phyloP scores from a whole-genome alignment of 1,284 basidiomycete genomes.

The Ustilago bromivora region DNA sequence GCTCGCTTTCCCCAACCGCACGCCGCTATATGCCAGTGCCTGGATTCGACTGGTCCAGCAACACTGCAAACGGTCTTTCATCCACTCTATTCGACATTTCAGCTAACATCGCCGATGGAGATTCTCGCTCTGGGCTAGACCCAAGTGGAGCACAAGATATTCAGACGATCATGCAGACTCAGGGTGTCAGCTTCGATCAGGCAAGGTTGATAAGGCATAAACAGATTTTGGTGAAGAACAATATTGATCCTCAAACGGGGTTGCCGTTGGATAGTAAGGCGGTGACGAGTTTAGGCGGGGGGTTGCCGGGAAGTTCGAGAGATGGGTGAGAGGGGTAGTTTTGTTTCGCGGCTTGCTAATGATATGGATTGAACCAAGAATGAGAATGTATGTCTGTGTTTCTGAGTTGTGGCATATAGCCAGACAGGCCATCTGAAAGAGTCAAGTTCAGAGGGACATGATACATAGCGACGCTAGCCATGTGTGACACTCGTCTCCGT shows the following conservation, averaged over 20 bases:
- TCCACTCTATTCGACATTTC: constrained; percentile 63
- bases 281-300: constrained; percentile 55
- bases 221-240: constrained; percentile 52
- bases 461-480: too few species aligned
- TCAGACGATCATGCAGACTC: constrained; percentile 57
- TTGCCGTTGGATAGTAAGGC: constrained; percentile 65
- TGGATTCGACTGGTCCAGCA: constrained; percentile 51
- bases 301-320: background rate
- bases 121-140: constrained; percentile 58
- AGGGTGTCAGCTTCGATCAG: constrained; percentile 62
- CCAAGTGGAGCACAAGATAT: constrained; percentile 58
- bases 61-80: constrained; percentile 47
- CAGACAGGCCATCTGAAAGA: background rate
- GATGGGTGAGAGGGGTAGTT: background rate
- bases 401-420: too few species aligned
- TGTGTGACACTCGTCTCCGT: too few species aligned
- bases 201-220: constrained; percentile 64
- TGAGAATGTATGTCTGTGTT: too few species aligned
- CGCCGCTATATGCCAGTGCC: constrained; percentile 17
- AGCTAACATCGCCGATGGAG: constrained; percentile 57
- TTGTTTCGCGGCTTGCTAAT: background rate
- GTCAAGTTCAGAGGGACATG: background rate
- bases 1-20: background rate
- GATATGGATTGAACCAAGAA: too few species aligned
- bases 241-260: constrained; percentile 65